Conservation (phyloP, 345 rosid genomes). For the Rhodamnia argentea region DNA sequence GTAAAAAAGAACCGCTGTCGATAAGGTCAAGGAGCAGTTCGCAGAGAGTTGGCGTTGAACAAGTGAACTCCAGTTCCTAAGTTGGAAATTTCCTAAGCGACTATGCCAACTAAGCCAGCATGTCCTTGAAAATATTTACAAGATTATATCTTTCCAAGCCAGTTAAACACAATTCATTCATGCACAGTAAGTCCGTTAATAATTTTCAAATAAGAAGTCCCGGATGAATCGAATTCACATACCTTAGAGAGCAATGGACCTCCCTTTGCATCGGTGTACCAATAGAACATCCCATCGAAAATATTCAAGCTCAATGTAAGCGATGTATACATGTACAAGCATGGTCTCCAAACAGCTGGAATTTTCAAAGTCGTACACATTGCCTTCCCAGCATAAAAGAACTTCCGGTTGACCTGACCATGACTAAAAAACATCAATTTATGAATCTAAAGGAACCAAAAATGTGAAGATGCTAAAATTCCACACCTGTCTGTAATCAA, state of each 20-base stretch:
- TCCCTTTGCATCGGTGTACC: slow-evolving; percentile 67
- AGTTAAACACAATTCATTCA: neutral
- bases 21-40: neutral
- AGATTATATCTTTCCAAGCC: neutral
- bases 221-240: neutral
- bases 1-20: neutral
- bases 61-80: neutral
- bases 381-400: slow-evolving; percentile 61
- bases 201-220: neutral
- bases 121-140: neutral
- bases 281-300: slow-evolving; percentile 86
- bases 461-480: neutral
- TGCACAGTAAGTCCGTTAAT: neutral
- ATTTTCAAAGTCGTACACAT: slow-evolving; percentile 78
- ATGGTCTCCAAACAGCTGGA: slow-evolving; percentile 79
- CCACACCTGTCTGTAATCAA: slow-evolving; percentile 58
- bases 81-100: neutral
- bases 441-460: neutral
- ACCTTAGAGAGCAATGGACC: slow-evolving; percentile 90
- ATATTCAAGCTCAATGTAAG: slow-evolving; percentile 63
- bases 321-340: slow-evolving; percentile 80
- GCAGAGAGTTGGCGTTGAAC: neutral
- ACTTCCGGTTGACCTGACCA: slow-evolving; percentile 54
- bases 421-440: neutral
- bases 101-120: neutral